Conservation (phyloP, 495 filamentous ascomycete genomes). For the Tuber indicum region DNA sequence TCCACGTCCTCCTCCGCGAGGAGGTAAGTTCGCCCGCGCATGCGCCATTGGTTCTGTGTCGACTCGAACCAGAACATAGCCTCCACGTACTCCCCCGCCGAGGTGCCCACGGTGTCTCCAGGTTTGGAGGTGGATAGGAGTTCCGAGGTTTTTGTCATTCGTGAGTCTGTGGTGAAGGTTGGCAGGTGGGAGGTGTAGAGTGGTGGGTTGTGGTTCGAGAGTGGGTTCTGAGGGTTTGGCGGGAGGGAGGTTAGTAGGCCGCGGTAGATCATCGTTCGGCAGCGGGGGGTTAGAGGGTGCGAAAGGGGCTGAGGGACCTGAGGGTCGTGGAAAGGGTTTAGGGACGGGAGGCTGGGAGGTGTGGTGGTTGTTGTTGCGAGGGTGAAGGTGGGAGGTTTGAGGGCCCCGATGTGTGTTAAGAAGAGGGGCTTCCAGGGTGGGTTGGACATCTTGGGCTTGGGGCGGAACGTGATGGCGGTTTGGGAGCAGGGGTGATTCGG, state of each 20-base stretch:
- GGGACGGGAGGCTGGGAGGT: conserved; percentile 44
- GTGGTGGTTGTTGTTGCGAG: conserved; percentile 50
- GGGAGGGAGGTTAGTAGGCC: conserved; percentile 72
- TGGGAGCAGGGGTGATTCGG: background rate
- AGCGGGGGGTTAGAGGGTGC: conserved; percentile 52
- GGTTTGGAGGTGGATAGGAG: conserved; percentile 46
- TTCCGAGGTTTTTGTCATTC: conserved; percentile 76
- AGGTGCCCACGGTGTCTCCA: conserved; percentile 41
- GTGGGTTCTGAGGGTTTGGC: conserved; percentile 60
- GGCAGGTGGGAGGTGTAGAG: conserved; percentile 67
- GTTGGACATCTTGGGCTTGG: conserved; percentile 28
- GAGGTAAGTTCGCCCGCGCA: conserved; percentile 67
- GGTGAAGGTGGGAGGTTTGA: conserved; percentile 55
- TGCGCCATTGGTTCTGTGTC: conserved; percentile 70
- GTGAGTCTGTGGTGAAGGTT: conserved; percentile 77
- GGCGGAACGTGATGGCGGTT: conserved; percentile 37
- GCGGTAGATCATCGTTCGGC: conserved; percentile 65
- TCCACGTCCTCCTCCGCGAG: conserved; percentile 46
- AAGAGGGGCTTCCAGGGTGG: conserved; percentile 54
- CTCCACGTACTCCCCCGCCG: conserved; percentile 66
- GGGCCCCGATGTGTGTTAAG: conserved; percentile 51
- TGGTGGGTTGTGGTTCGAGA: conserved; percentile 55
- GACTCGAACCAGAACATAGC: conserved; percentile 74
- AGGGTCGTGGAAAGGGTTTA: conserved; percentile 57
- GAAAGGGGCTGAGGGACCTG: conserved; percentile 54